Evolutionary conservation across 805 yeast species (phyloP), one percentile per base, ranked within the genome.

Genomic region (Hanseniaspora mollemarum): DNA sequence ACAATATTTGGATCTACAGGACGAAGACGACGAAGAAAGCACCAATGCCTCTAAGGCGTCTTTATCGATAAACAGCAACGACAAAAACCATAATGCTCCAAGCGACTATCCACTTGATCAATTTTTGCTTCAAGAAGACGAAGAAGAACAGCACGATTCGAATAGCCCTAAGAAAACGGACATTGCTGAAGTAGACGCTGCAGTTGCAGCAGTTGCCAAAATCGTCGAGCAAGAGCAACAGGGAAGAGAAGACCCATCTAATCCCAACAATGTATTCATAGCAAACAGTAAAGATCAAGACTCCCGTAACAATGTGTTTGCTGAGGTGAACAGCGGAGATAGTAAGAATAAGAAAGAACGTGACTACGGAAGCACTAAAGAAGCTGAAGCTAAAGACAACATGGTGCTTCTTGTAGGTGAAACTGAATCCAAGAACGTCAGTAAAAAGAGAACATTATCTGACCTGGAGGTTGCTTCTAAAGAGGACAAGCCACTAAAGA

Each of bases 401-500:
- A 32, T 70, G 48, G 67, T n/a, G n/a, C n/a, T n/a, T n/a, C n/a
- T n/a, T n/a, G n/a, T n/a, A n/a, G n/a, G n/a, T n/a, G n/a, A n/a
- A n/a, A n/a, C n/a, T n/a, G n/a, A n/a, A n/a, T n/a, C n/a, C n/a
- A n/a, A n/a, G n/a, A n/a, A n/a, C n/a, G n/a, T n/a, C n/a, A n/a
- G n/a, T n/a, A n/a, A n/a, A n/a, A n/a, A n/a, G n/a, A n/a, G n/a
- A n/a, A n/a, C n/a, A n/a, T 28, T 35, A n/a, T 5, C 31, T 12
- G 21, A 37, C 15, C 37, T 32, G 16, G 31, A 28, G 31, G 29
- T 16, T n/a, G 22, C 22, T n/a, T 25, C 38, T 5, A 16, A 21
- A 10, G 18, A 18, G 21, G 33, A 38, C 4, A 25, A 31, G 25
- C 6, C 12, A 24, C 15, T 21, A 18, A 46, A 64, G 28, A 76